These are phyloP conservation scores for Arctium minus DNA, from an alignment of 129 eudicot genomes.

Conservation along the genomic window DNA sequence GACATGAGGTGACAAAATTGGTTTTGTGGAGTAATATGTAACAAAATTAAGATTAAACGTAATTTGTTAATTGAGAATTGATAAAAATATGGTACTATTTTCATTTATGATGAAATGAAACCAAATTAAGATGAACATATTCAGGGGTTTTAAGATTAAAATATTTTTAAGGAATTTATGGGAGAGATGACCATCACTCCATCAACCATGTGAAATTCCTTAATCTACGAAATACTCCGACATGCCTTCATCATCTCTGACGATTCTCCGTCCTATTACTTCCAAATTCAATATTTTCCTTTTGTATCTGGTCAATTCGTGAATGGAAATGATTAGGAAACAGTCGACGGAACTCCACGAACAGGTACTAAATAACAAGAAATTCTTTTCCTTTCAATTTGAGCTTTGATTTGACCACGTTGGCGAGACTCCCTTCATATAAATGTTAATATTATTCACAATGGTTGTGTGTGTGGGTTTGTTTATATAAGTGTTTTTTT, in stretches of 20 bases:
- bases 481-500: too few species aligned
- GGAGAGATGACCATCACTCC: background rate
- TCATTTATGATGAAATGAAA: too few species aligned
- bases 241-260: background rate
- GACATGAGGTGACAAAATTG: too few species aligned
- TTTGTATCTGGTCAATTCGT: background rate
- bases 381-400: background rate
- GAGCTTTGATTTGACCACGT: background rate
- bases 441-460: background rate
- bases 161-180: too few species aligned
- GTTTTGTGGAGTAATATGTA: too few species aligned
- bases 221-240: too few species aligned
- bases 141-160: too few species aligned
- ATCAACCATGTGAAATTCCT: too few species aligned
- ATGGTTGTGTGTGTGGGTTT: background rate
- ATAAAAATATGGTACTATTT: too few species aligned
- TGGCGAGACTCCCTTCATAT: background rate
- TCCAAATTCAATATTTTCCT: background rate
- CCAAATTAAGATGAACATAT: too few species aligned
- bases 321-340: constrained; percentile 76
- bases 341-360: constrained; percentile 78
- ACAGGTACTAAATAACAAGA: constrained; percentile 56
- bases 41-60: too few species aligned
- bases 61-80: too few species aligned
- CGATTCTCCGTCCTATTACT: constrained; percentile 3